phyloP scores from a whole-genome alignment of 257 asterid species.

The Solanum lignicaule region DNA sequence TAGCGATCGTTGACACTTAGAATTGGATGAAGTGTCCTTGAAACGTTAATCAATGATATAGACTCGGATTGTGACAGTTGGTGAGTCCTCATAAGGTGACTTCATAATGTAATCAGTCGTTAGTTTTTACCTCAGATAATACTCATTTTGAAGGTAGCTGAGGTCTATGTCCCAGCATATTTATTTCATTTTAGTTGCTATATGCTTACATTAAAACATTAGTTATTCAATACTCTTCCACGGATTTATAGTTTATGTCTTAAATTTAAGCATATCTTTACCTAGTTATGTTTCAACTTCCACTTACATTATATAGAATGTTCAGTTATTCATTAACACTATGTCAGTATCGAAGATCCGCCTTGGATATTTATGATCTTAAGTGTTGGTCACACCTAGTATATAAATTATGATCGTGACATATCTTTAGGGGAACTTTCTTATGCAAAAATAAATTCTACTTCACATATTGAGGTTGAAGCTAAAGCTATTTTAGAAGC shows the following conservation, averaged over 20 bases:
- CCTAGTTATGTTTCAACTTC: not conserved
- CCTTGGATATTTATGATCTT: too few species aligned
- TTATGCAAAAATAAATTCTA: too few species aligned
- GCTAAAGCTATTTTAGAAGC: not conserved
- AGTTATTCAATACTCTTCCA: not conserved
- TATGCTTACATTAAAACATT: not conserved
- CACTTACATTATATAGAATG: not conserved
- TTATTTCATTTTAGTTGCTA: not conserved
- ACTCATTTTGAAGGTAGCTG: too few species aligned
- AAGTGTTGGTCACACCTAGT: not conserved
- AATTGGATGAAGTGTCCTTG: too few species aligned
- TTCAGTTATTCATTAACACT: not conserved
- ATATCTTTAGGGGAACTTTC: not conserved
- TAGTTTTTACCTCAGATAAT: too few species aligned
- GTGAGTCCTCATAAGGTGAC: not conserved
- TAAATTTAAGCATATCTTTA: not conserved
- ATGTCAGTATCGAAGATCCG: not conserved
- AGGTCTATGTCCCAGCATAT: not conserved
- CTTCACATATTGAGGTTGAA: not conserved
- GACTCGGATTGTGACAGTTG: not conserved
- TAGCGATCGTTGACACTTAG: too few species aligned
- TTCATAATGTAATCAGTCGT: not conserved
- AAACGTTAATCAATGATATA: too few species aligned
- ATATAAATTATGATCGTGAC: not conserved
- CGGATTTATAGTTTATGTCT: not conserved